phyloP scores from a whole-genome alignment of 495 filamentous ascomycete genomes.

The Penicillium canariense region DNA sequence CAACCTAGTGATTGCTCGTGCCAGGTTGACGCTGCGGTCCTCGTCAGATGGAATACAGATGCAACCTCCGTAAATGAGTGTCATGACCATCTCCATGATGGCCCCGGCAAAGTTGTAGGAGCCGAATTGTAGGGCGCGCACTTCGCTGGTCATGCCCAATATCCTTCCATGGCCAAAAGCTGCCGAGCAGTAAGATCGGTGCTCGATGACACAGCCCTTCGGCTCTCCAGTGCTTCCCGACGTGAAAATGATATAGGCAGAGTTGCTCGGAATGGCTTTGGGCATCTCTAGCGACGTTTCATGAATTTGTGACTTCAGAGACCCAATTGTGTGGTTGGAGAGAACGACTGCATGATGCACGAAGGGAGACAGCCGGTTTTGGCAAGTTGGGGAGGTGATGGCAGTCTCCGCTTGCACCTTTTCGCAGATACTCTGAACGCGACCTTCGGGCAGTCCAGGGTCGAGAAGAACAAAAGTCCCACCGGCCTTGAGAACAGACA shows the following conservation, averaged over 20 bases:
- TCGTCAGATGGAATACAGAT: slow-evolving; percentile 22
- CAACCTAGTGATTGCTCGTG: background rate
- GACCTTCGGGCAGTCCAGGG: background rate
- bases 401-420: background rate
- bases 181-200: slow-evolving; percentile 54
- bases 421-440: background rate
- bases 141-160: background rate
- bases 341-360: no score
- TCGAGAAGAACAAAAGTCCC: slow-evolving; percentile 1
- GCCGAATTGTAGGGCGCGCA: slow-evolving; percentile 13
- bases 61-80: slow-evolving; percentile 20
- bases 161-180: background rate
- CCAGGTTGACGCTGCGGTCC: background rate
- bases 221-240: slow-evolving; percentile 75
- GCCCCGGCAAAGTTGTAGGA: slow-evolving; percentile 17
- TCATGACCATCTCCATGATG: slow-evolving; percentile 15
- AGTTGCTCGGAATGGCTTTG: background rate
- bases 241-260: slow-evolving; percentile 55
- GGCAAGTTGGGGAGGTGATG: no score
- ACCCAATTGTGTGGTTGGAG: no score
- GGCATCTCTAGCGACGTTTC: no score
- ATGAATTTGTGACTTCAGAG: no score
- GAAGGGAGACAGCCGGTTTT: no score
- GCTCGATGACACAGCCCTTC: slow-evolving; percentile 72
- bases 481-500: slow-evolving; percentile 42